Base-by-base conservation (phyloP, 495 filamentous ascomycete species). In the Penicillium goetzii region DNA sequence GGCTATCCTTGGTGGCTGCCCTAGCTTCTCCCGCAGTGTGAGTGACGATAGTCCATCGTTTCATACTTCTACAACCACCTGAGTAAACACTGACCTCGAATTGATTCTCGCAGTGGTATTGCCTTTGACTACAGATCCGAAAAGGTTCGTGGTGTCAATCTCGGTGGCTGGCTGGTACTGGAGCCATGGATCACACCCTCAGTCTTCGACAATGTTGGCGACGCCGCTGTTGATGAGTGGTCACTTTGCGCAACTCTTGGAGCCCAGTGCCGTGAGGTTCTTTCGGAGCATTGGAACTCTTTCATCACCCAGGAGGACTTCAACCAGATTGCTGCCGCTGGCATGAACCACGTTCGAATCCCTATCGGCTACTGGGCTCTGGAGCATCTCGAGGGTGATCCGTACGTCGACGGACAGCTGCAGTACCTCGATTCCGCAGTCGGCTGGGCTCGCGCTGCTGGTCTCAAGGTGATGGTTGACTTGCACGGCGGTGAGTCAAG, bases 341-440 rank as follows among this genome's bases (percentile, higher is more conserved):
- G 91, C 15, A 70, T 93, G 64, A 93, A 92, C 72, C 88, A 90
- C 58, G 89, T 93, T 40, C 82, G 90, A 57, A 92, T 94, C 57
- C 90, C 90, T 3, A 82, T 93, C 58, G 90, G 90, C 17, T 92
- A 92, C 71, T 94, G 90, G 90, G 87, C 88, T 36, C 73, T 90
- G 19, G 77, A 76, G 19, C 84, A 84, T 4, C 59, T 85, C 7
- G 65, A 79, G 19, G 86, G 82, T 33, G 89, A 92, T 50, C 89
- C 89, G 11, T 93, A 90, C 68, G 88, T 92, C 45, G 80, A 90
- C 67, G 91, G 90, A 38, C 89, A 90, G 66, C 82, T 91, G 50
- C 70, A 81, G n/a, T 80, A 81, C 58, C 83, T 93, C 15, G 86
- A 89, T 58, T 70, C 83, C 47, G 89, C 90, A 7, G 81, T 92